Evolutionary conservation across 495 filamentous ascomycete genomes (phyloP), one percentile per base, ranked within the genome.

Genomic region (Tuber magnatum): DNA sequence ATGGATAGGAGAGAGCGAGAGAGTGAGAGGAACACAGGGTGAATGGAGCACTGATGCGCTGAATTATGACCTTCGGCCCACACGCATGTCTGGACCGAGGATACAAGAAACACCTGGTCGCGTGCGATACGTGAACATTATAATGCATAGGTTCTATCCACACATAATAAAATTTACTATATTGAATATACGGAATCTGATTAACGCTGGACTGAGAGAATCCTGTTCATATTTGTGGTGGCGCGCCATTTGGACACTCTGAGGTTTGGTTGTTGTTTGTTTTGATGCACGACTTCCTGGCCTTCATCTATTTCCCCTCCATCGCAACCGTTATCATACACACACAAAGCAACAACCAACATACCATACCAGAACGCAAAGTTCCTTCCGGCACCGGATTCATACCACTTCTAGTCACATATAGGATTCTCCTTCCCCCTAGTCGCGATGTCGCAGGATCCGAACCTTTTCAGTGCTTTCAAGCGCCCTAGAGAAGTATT

Each of bases 391-490:
- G 14, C 56, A 35, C 56, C 14, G 28, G 56, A 14, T 2, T 18
- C 28, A 65, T 35, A 32, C 14, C 32, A 35, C 56, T 35, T 65
- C 14, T 65, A 68, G 48, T 73, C 41, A 74, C 40, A 68, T n/a
- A 71, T 42, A 40, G 9, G 41, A 22, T 61, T n/a, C 20, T 35
- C 35, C 68, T 77, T 41, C 38, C 18, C 68, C 39, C 12, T 46
- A 32, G 51, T 51, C 28, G 22, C 72, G 78, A 91, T 92, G 90
- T 91, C 90, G 83, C 90, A 92, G 86, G 89, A 91, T 80, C 88
- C 89, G 76, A 90, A 89, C 51, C 83, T 91, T 73, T 91, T 91
- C 83, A 91, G 89, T 81, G 89, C 91, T 81, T 89, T 87, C 81
- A 82, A 82, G 65, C 88, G 90, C 65, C 88, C 90, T 74, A 85